Evolutionary conservation across 345 rosid genomes (phyloP), one percentile per base, ranked within the genome.

Genomic region (Jatropha curcas): DNA sequence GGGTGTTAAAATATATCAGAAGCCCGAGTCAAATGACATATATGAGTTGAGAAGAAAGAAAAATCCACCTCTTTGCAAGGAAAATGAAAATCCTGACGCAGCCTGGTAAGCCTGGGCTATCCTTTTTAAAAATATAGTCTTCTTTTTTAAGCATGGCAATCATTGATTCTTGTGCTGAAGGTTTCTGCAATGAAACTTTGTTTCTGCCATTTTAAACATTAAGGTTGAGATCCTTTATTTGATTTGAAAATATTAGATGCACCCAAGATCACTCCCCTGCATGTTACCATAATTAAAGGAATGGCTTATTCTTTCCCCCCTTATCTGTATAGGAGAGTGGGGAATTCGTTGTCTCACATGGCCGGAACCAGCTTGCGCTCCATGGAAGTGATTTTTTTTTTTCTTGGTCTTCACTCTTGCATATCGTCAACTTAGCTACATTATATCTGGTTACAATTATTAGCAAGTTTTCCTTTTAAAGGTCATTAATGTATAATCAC

Each of bases 1-100:
- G 86, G 97, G 90, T 72, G 91, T 92, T 64, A 89, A 84, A 72
- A 84, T 94, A 79, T 94, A 94, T 78, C 98, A 94, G 82, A 94
- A 94, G 86, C 97, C 98, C 0, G 95, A 90, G 24, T 84, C 97
- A 55, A 92, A 90, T 76, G 90, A 85, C 84, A 94, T 90, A 51
- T 94, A 94, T 67, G 87, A 77, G 72, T 79, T 92, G 82, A 86
- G 97, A 74, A 88, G 97, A 82, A 90, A 74, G 88, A 94, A 84
- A 76, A 81, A 60, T 72, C 97, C 97, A 27, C 95, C 97, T 55
- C 80, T 94, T 24, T 94, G 98, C 92, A 85, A 83, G 74, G 97
- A 92, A 67, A 78, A 80, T 57, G 98, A 94, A 80, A 94, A 94
- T 75, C 92, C 95, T 13, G 96, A 94, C 83, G 95, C 97, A 70